phyloP scores from a whole-genome alignment of 345 rosid species.

The Syzygium jambos region DNA sequence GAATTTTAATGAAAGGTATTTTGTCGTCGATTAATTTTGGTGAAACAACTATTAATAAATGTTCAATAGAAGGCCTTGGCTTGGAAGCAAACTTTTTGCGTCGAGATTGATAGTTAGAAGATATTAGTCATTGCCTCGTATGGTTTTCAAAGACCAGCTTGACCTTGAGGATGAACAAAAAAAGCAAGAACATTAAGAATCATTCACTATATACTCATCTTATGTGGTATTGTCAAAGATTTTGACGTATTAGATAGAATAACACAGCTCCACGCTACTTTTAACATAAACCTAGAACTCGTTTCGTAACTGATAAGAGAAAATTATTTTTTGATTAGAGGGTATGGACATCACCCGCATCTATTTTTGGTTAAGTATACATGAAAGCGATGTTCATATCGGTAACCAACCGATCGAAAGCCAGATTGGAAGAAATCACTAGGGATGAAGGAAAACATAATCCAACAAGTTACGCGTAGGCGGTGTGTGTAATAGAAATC shows the following conservation, averaged over 20 bases:
- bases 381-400: no score
- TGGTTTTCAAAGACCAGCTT: not conserved
- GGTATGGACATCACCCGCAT: no score
- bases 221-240: not conserved
- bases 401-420: no score
- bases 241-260: not conserved
- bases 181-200: not conserved
- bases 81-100: not conserved
- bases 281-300: no score
- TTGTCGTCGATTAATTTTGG: not conserved
- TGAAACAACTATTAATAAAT: not conserved
- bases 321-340: no score
- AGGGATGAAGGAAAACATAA: not conserved
- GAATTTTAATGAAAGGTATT: no score
- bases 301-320: no score
- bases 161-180: not conserved
- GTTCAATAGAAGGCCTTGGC: not conserved
- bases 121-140: not conserved
- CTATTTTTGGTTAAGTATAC: no score
- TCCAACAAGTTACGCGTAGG: no score
- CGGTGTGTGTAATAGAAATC: no score
- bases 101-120: not conserved
- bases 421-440: not conserved
- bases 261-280: not conserved
- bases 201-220: not conserved